Percentiles rank a stretch among this genome's conserved stretches.
phyloP scores from a whole-genome alignment of 2,329 filamentous ascomycete genomes.

The Shiraia sp. region DNA sequence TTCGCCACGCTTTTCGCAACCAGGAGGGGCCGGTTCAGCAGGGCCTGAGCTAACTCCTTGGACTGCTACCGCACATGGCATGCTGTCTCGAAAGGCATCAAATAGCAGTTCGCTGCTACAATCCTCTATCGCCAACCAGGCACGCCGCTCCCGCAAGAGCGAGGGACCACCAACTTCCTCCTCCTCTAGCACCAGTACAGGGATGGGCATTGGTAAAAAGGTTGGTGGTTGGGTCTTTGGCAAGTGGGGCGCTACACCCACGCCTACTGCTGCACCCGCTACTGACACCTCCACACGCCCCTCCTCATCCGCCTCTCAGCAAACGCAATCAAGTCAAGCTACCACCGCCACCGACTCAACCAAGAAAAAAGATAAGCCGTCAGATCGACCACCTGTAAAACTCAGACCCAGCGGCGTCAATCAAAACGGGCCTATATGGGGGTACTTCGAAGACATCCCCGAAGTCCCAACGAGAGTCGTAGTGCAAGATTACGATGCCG shows the following conservation, averaged over 20 bases:
- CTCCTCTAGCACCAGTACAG: conserved; percentile 24
- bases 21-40: conserved; percentile 49
- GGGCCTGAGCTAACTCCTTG: conserved; percentile 50
- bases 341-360: conserved; percentile 10
- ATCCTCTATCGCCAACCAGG: conserved; percentile 33
- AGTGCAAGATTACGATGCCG: conserved; percentile 42
- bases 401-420: conserved; percentile 43
- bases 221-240: conserved; percentile 69
- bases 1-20: conserved; percentile 55
- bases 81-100: conserved; percentile 52
- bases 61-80: conserved; percentile 53
- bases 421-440: conserved; percentile 44
- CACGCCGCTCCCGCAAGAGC: conserved; percentile 24
- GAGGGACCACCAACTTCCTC: conserved; percentile 8
- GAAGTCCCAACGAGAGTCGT: conserved; percentile 39
- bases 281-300: conserved; percentile 18
- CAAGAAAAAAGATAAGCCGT: conserved; percentile 17
- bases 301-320: conserved; percentile 19
- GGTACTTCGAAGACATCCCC: conserved; percentile 40
- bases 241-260: conserved; percentile 62
- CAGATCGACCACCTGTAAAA: conserved; percentile 6
- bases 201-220: conserved; percentile 52
- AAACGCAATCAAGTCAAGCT: conserved; percentile 22
- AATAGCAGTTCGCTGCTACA: conserved; percentile 56
- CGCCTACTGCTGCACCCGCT: conserved; percentile 24